Evolutionary conservation across 306 rosid species (phyloP).

Genomic region (Styphnolobium japonicum): DNA sequence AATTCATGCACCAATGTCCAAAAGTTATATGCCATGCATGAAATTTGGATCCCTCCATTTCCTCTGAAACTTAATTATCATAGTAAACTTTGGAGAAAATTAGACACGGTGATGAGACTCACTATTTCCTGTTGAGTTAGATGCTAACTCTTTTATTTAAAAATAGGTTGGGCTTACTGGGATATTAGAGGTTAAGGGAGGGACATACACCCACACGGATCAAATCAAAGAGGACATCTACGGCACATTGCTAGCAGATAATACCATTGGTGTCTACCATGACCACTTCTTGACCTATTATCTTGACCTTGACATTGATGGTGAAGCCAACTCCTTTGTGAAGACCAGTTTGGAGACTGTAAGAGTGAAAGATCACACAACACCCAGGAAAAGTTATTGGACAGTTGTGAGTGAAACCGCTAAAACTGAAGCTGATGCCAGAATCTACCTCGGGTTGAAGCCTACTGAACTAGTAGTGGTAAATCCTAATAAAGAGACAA

Average conservation of each 20-base stretch:
- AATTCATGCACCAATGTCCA: neutral
- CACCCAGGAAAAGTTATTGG: slow-evolving; percentile 44
- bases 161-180: slow-evolving; percentile 38
- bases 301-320: slow-evolving; percentile 49
- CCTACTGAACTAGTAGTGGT: slow-evolving; percentile 29
- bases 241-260: slow-evolving; percentile 37
- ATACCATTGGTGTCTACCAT: slow-evolving; percentile 39
- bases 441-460: slow-evolving; percentile 1
- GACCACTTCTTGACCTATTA: slow-evolving; percentile 43
- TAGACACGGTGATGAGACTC: too few species aligned
- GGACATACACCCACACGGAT: slow-evolving; percentile 22
- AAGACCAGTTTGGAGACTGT: slow-evolving; percentile 31
- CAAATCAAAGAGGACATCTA: slow-evolving; percentile 28
- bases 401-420: slow-evolving; percentile 13
- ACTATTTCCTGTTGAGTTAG: too few species aligned
- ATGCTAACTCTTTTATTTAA: neutral
- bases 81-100: too few species aligned
- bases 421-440: slow-evolving; percentile 39
- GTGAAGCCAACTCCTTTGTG: slow-evolving; percentile 39
- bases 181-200: slow-evolving; percentile 20
- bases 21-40: neutral
- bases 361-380: neutral
- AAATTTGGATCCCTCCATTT: neutral
- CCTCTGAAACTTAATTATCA: neutral
- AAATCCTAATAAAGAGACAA: slow-evolving; percentile 37